Evolutionary conservation across 495 filamentous ascomycete species (phyloP), one percentile per base, ranked within the genome.

Genomic region (Talaromyces thailandensis): DNA sequence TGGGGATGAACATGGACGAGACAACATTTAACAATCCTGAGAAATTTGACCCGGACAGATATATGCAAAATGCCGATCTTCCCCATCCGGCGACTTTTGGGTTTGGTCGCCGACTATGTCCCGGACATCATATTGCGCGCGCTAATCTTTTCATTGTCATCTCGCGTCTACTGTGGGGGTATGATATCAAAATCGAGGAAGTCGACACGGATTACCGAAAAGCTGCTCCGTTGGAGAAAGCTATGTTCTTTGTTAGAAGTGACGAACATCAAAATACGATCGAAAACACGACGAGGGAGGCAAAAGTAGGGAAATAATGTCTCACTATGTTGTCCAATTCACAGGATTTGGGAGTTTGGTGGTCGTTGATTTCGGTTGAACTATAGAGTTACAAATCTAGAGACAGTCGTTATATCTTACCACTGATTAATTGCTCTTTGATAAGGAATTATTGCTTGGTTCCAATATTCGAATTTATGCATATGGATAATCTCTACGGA

Each of bases 91-190:
- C 56, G 12, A 79, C 82, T 5, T 70, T 69, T 62, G 66, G 66
- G 12, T 70, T 70, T 56, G 68, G 68, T 11, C 40, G 66, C 24
- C 52, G 66, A 25, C 12, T 48, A 18, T 70, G 66, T 57, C 63
- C 76, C 4, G 81, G 83, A 2, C 77, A 79, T 28, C 74, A 79
- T 60, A 66, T 85, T 16, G 82, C 79, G 0, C 74, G 82, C 61
- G 70, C 74, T 26, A 75, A 70, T 4, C 67, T 85, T 29, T 79
- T 76, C 62, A 62, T 82, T 0, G 72, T 69, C 28, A 69, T 79
- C 14, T 70, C 80, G 11, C 69, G 79, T 26, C 68, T 83, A 37
- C 61, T 85, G 7, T 85, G 83, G 83, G 81, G 69, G 0, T 84
- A 81, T 62, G 69, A 82, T 45, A 70, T 84, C n/a, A n/a, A 18